phyloP scores from a whole-genome alignment of 352 stramenopile species.

The Globisporangium uncinulatum region DNA sequence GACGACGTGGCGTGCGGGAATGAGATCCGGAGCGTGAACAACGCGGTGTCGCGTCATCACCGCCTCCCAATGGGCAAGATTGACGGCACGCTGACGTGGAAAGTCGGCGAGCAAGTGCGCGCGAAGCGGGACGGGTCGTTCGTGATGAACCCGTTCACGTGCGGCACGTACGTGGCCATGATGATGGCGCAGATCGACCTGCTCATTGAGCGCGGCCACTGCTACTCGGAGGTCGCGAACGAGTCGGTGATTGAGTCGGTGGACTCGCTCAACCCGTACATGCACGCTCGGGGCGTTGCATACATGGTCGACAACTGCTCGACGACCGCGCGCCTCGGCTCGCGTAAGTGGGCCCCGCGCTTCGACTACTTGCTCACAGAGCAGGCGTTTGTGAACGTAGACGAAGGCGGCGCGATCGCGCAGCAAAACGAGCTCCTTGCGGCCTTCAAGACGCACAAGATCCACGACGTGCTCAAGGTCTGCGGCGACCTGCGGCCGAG shows the following conservation, averaged over 20 bases:
- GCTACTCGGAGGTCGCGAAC: conserved; percentile 98
- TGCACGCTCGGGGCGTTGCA: conserved; percentile 96
- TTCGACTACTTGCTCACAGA: conserved; percentile 99
- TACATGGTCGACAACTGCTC: conserved; percentile 99
- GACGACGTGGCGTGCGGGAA: conserved; percentile 97
- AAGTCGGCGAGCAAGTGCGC: conserved; percentile 96
- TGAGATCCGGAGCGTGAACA: conserved; percentile 98
- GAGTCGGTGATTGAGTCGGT: conserved; percentile 98
- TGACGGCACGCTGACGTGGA: conserved; percentile 96
- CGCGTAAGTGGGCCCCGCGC: conserved; percentile 96
- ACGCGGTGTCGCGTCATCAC: conserved; percentile 92
- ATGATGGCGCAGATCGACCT: conserved; percentile 98
- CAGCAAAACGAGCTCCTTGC: conserved; percentile 85
- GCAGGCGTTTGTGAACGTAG: conserved; percentile 93
- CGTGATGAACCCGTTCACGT: conserved; percentile 97
- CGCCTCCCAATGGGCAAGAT: conserved; percentile 97
- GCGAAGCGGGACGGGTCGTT: conserved; percentile 93
- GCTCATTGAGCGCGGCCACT: conserved; percentile 93
- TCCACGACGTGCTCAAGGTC: conserved; percentile 94
- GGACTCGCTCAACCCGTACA: conserved; percentile 98
- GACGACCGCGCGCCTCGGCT: conserved; percentile 97
- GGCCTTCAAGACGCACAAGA: conserved; percentile 95
- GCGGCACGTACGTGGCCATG: conserved; percentile 97
- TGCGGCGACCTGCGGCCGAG: conserved; percentile 94
- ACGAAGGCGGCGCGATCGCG: conserved; percentile 87